Base-by-base conservation (phyloP, 192 early-diverging fungal genomes). In the Phycomyces nitens region DNA sequence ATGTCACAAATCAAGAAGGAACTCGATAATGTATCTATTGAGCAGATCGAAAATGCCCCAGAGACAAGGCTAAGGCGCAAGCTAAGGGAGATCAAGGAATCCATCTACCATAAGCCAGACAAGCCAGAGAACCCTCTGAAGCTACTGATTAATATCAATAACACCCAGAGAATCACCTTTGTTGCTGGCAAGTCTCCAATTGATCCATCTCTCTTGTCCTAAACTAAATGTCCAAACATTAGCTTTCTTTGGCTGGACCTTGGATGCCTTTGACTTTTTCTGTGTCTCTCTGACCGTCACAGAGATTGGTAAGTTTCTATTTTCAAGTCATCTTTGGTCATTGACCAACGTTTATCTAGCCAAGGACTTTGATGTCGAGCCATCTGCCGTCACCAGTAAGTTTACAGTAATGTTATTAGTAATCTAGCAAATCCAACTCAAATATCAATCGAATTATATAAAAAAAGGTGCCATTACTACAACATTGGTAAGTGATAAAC, bases 181-280 rank as follows among this genome's bases (percentile, higher is more conserved):
- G 51, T 53, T 34, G 64, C 71, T 47, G 71, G 71, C 67, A 67
- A 66, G 4, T 43, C 9, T 10, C 23, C 38, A 5, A 20, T 3
- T 18, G 12, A 15, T 38, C n/a, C 27, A 34, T 12, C 14, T 53
- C 40, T 20, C 29, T 34, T 41, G 29, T 34, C 2, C 7, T 34
- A 7, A 34, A 34, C 29, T 34, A 34, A 34, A 34, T 34, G 7
- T 34, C 2, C 2, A 34, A 14, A 14, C 23, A 34, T 9, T 57
- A 56, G 82, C 78, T 39, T 89, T 85, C 60, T 66, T 89, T 56
- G 89, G 85, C n/a, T 91, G 89, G 88, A 81, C 82, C 51, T 70
- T 89, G 12, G 86, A 91, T 62, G 81, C 86, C 14, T 81, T 87
- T 49, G 89, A 91, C 73, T 91, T 82, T 67, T 88, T 88, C 58